A percentile compares a stretch with the other conserved stretches of the same genome.
These are phyloP conservation scores for Phlyctochytrium planicorne DNA, from an alignment of 192 early-diverging fungal genomes.

Conservation along the genomic window DNA sequence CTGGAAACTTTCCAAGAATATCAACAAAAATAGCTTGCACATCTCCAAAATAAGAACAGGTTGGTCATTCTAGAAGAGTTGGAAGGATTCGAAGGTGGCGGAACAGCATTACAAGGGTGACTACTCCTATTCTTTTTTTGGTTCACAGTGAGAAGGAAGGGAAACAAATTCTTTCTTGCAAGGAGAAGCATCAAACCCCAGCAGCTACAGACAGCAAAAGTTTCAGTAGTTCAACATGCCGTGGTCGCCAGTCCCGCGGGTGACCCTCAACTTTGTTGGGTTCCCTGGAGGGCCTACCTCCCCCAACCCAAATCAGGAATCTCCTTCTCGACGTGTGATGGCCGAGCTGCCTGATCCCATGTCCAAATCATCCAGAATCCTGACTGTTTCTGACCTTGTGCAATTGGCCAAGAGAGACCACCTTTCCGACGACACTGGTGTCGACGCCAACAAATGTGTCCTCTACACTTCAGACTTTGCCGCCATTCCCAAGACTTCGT, in stretches of 20 bases:
- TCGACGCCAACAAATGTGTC: slow-evolving; percentile 13
- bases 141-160: no score
- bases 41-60: no score
- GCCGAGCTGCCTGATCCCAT: slow-evolving; percentile 25
- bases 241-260: slow-evolving; percentile 10
- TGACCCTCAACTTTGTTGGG: slow-evolving; percentile 35
- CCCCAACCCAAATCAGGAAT: not conserved
- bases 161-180: no score
- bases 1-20: no score
- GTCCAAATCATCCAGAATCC: slow-evolving; percentile 10
- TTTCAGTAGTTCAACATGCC: slow-evolving; percentile 15
- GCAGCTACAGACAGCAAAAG: no score
- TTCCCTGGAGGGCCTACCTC: slow-evolving; percentile 20
- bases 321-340: slow-evolving; percentile 26
- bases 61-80: no score
- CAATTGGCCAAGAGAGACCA: slow-evolving; percentile 28
- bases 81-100: no score
- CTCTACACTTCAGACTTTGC: slow-evolving; percentile 30
- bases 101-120: no score
- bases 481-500: slow-evolving; percentile 18
- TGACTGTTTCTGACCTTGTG: slow-evolving; percentile 24
- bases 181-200: no score
- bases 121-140: no score
- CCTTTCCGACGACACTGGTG: slow-evolving; percentile 17
- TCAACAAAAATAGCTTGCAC: no score